Evolutionary conservation across 2,329 filamentous ascomycete genomes (phyloP).

Genomic region (Hansfordia pulvinata): DNA sequence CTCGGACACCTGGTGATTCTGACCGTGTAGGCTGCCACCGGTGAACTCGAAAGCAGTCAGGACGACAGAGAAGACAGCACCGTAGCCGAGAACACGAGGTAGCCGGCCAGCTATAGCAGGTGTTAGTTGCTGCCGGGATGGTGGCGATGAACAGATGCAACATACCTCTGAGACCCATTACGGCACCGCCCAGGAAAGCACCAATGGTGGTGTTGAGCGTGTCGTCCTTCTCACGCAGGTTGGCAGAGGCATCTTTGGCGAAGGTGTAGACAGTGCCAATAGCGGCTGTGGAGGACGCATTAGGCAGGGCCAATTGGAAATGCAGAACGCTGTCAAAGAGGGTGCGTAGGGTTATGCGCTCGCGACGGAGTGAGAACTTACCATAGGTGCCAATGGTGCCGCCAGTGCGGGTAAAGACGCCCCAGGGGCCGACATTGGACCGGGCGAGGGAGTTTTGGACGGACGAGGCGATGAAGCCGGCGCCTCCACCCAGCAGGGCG

Average conservation of each 20-base stretch:
- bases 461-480: constrained; percentile 60
- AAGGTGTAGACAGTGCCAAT: constrained; percentile 70
- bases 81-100: constrained; percentile 49
- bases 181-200: constrained; percentile 61
- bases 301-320: constrained; percentile 6
- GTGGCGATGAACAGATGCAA: constrained; percentile 2
- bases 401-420: constrained; percentile 68
- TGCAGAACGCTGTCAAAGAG: neutral
- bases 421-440: constrained; percentile 68
- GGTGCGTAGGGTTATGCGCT: no score
- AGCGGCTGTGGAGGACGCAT: constrained; percentile 34
- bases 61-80: constrained; percentile 37
- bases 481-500: constrained; percentile 48
- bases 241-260: constrained; percentile 61
- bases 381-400: constrained; percentile 54
- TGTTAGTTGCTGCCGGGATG: neutral
- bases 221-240: constrained; percentile 77
- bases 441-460: constrained; percentile 79
- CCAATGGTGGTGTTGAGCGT: constrained; percentile 60
- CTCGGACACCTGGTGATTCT: constrained; percentile 31
- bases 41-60: constrained; percentile 50
- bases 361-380: no score
- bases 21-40: constrained; percentile 40
- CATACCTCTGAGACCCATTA: constrained; percentile 62
- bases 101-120: constrained; percentile 39